Evolutionary conservation across 2,329 filamentous ascomycete genomes (phyloP), one percentile per base, ranked within the genome.

Genomic region (Diaporthe australafricana): DNA sequence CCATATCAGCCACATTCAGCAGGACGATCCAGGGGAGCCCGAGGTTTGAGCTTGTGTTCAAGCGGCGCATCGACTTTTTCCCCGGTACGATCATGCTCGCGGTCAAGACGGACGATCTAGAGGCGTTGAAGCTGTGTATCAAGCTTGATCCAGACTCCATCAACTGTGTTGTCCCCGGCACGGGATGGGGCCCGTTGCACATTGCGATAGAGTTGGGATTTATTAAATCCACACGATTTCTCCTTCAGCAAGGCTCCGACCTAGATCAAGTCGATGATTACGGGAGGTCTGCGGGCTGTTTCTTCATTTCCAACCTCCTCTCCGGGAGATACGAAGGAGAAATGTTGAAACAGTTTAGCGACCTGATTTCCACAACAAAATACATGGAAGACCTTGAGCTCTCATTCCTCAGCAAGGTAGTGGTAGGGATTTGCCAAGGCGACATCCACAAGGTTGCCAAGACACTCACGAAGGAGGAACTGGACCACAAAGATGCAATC

Each of bases 1-100:
- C 56, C 4, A 60, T 60, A n/a, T 60, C 56, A 42, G 56, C 56
- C 22, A 60, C 56, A 3, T 60, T 60, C 17, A 60, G 38, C 38
- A 60, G 22, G 16, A 60, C 56, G 22, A 30, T 60, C 38, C 56
- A 60, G 56, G 56, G 56, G 2, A 60, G 56, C 5, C 56, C 56
- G 1, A 45, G 56, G 5, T 60, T 60, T 1, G 56, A 60, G 30
- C 38, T 60, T 6, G 56, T 60, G 14, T 60, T 62, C 25, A 62
- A 62, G 40, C 5, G 56, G 38, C 56, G 56, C 17, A 45, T 62
- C 22, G 56, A 62, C 25, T 62, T 62, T 5, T 62, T 62, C 9
- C 56, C 56, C 0, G 56, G 56, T 8, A 62, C 40, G 3, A 62
- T 62, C 25, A 62, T 62, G 56, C 56, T 45, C 5, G 56, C 56